These are phyloP conservation scores for Cercophora newfieldiana DNA, from an alignment of 495 filamentous ascomycete species.

Conservation along the genomic window DNA sequence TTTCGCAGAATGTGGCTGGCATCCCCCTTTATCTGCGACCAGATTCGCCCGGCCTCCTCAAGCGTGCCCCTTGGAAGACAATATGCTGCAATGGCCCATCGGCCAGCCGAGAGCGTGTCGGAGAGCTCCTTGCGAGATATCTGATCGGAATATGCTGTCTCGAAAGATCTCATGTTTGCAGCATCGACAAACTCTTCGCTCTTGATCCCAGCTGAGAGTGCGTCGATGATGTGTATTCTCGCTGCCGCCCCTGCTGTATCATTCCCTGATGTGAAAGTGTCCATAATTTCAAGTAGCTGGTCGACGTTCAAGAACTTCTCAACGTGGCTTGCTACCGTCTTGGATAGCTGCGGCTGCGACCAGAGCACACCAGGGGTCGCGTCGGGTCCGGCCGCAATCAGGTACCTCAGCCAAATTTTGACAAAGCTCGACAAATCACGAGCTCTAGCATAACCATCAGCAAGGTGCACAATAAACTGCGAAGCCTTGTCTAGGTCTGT, in stretches of 20 bases:
- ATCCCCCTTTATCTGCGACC: constrained; percentile 35
- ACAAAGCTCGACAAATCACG: constrained; percentile 69
- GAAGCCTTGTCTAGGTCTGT: constrained; percentile 22
- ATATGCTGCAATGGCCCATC: constrained; percentile 41
- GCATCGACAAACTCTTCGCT: constrained; percentile 45
- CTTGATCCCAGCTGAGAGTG: constrained; percentile 47
- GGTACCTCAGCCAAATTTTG: constrained; percentile 62
- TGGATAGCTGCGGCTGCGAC: constrained; percentile 62
- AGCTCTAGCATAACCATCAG: constrained; percentile 62
- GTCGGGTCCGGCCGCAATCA: constrained; percentile 49
- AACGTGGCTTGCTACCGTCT: constrained; percentile 41
- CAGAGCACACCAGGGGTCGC: constrained; percentile 49
- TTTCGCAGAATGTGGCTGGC: constrained; percentile 38
- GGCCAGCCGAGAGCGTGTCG: constrained; percentile 27
- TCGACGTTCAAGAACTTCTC: constrained; percentile 45
- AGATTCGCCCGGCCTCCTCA: constrained; percentile 36
- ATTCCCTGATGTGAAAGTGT: constrained; percentile 37
- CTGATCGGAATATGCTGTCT: constrained; percentile 18
- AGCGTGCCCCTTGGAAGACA: constrained; percentile 38
- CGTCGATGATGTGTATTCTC: constrained; percentile 46
- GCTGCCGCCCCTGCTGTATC: constrained; percentile 26
- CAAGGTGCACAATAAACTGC: constrained; percentile 56
- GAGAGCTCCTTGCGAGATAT: constrained; percentile 25
- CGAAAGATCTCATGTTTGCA: constrained; percentile 34
- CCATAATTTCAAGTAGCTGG: constrained; percentile 50